These are phyloP conservation scores for Leccinellum rugosiceps DNA, from an alignment of 768 basidiomycete genomes.

Conservation along the genomic window DNA sequence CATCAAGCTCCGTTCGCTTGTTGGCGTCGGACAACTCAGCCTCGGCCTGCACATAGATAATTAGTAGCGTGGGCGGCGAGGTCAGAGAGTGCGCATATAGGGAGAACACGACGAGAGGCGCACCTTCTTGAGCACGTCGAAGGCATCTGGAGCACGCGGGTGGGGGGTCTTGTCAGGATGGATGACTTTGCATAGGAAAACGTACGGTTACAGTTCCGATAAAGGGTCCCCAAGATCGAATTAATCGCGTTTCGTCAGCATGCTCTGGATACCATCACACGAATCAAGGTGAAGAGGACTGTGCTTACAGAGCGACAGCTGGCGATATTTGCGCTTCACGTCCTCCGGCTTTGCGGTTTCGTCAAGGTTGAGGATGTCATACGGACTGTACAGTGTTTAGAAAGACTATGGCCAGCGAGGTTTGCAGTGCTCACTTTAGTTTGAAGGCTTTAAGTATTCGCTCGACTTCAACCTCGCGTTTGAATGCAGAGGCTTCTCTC, in stretches of 20 bases:
- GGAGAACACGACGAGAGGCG: conserved; percentile 1
- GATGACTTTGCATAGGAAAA: conserved; percentile 65
- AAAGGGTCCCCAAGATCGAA: conserved; percentile 1
- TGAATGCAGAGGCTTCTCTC: conserved; percentile 80
- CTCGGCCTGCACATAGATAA: conserved; percentile 57
- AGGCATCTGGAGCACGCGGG: conserved; percentile 84
- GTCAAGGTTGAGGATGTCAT: conserved; percentile 86
- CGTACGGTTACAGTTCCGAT: conserved; percentile 32
- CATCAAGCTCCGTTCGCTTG: conserved; percentile 80
- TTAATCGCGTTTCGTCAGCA: conserved; percentile 19
- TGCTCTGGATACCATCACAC: conserved; percentile 7
- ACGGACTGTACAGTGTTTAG: conserved; percentile 58
- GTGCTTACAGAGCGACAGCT: conserved; percentile 77
- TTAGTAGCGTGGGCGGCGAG: neutral
- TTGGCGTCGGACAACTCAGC: conserved; percentile 75
- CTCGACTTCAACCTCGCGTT: conserved; percentile 85
- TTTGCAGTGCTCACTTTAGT: conserved; percentile 66
- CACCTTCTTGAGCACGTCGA: conserved; percentile 92
- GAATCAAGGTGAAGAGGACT: conserved; percentile 7
- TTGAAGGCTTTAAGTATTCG: conserved; percentile 94
- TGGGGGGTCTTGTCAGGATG: conserved; percentile 98
- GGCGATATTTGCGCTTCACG: conserved; percentile 85
- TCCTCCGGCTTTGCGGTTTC: conserved; percentile 70
- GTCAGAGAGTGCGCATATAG: neutral
- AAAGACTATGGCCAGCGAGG: neutral